phyloP scores from a whole-genome alignment of 768 basidiomycete species.

The Favolaschia claudopus region DNA sequence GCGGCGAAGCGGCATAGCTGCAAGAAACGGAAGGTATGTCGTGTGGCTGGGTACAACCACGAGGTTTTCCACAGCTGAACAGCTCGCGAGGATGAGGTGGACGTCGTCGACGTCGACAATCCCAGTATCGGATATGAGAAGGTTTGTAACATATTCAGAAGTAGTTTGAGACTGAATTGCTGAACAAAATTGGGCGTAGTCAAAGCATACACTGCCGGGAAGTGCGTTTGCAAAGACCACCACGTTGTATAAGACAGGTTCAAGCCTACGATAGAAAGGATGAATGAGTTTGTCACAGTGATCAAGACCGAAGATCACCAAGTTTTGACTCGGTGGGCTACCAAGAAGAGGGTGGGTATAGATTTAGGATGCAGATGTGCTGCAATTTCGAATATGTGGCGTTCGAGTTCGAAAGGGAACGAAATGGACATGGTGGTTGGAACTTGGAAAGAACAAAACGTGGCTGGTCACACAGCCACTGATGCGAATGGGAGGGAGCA shows the following conservation, averaged over 20 bases:
- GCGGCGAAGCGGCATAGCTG: neutral
- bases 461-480: too few relatives aligned
- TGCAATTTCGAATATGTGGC: slow-evolving; percentile 4
- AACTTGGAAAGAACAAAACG: too few relatives aligned
- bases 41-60: neutral
- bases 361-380: neutral
- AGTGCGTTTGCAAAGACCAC: neutral
- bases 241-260: slow-evolving; percentile 2
- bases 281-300: too few relatives aligned
- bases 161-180: neutral
- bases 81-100: neutral
- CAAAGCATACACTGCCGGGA: neutral
- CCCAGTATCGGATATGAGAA: neutral
- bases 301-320: neutral
- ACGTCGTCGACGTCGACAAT: too few relatives aligned
- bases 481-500: too few relatives aligned
- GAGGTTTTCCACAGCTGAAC: neutral
- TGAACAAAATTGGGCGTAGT: neutral
- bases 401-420: slow-evolving; percentile 4
- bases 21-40: neutral
- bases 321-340: neutral
- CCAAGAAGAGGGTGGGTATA: neutral
- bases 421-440: too few relatives aligned
- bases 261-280: neutral
- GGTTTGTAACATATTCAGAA: neutral